Percentiles rank a stretch among this genome's conserved stretches.
Evolutionary conservation across 2,329 filamentous ascomycete species (phyloP).

Genomic region (Penicillium concentricum): DNA sequence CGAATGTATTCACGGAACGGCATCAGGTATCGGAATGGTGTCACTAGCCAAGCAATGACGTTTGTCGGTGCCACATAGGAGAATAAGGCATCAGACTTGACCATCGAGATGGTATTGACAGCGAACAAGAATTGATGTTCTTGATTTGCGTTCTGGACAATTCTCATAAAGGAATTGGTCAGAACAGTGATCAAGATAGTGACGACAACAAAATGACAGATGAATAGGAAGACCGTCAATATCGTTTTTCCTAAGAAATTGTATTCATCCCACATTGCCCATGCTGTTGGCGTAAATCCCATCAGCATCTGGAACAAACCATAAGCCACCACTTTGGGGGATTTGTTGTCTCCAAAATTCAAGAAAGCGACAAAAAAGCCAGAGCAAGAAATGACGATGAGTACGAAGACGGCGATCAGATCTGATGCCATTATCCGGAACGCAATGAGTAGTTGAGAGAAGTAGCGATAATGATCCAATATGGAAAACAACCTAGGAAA

Average conservation of each 20-base stretch:
- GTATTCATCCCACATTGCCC: constrained; percentile 82
- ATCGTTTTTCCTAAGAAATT: constrained; percentile 75
- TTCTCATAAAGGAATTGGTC: constrained; percentile 93
- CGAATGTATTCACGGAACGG: constrained; percentile 78
- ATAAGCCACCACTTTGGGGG: constrained; percentile 75
- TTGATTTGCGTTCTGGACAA: constrained; percentile 88
- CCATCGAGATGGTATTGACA: constrained; percentile 96
- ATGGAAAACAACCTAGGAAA: constrained; percentile 90
- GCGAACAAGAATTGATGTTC: constrained; percentile 92
- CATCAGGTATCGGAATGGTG: constrained; percentile 77
- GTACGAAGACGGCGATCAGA: constrained; percentile 75
- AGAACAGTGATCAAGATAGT: constrained; percentile 95
- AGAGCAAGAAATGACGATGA: constrained; percentile 85
- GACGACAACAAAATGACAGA: constrained; percentile 91
- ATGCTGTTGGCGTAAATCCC: constrained; percentile 93
- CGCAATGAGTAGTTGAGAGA: constrained; percentile 89
- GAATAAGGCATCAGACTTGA: constrained; percentile 95
- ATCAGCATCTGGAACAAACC: constrained; percentile 91
- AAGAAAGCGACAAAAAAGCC: constrained; percentile 95
- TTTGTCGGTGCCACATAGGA: constrained; percentile 91
- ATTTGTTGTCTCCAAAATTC: constrained; percentile 69
- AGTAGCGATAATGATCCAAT: constrained; percentile 92
- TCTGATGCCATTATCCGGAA: constrained; percentile 94
- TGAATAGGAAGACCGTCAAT: constrained; percentile 80
- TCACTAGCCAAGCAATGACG: constrained; percentile 84